A percentile compares a stretch with the other conserved stretches of the same genome.
Conservation (phyloP, 257 asterid species). For the Rubia yunnanensis region DNA sequence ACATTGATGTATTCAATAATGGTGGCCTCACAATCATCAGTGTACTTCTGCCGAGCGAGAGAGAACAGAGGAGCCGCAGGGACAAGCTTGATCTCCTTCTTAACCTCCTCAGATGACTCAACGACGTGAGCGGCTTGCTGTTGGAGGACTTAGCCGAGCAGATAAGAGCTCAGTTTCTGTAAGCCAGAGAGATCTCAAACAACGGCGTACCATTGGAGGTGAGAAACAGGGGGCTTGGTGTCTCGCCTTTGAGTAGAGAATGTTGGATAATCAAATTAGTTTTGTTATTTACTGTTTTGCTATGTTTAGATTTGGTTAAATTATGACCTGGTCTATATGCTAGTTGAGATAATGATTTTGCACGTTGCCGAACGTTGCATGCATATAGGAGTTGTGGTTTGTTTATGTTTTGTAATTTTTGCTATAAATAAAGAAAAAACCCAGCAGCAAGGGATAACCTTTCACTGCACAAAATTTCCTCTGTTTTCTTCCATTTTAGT, state of each 20-base stretch:
- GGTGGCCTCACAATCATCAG: slow-evolving; percentile 53
- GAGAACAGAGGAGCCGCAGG: slow-evolving; percentile 58
- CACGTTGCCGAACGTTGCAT: no score
- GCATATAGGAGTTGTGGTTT: no score
- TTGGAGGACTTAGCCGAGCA: slow-evolving; percentile 46
- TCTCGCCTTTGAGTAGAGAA: slow-evolving; percentile 31
- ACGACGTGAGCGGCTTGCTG: slow-evolving; percentile 54
- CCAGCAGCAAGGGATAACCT: no score
- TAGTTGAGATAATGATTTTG: no score
- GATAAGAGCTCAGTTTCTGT: slow-evolving; percentile 28
- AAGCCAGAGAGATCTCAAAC: slow-evolving; percentile 19
- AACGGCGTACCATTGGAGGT: slow-evolving; percentile 12
- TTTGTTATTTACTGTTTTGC: no score
- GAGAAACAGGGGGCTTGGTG: slow-evolving; percentile 23
- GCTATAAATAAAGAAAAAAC: no score
- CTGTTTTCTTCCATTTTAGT: no score
- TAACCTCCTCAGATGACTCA: slow-evolving; percentile 87
- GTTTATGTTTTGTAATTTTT: no score
- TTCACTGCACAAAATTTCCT: no score
- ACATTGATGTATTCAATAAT: slow-evolving; percentile 84
- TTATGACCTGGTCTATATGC: no score
- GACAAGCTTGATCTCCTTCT: slow-evolving; percentile 66
- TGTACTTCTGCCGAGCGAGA: slow-evolving; percentile 68
- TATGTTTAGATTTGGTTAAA: no score
- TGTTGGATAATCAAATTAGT: no score